These are phyloP conservation scores for Yamadazyma friedrichii DNA, from an alignment of 1,139 yeast genomes.

Conservation along the genomic window DNA sequence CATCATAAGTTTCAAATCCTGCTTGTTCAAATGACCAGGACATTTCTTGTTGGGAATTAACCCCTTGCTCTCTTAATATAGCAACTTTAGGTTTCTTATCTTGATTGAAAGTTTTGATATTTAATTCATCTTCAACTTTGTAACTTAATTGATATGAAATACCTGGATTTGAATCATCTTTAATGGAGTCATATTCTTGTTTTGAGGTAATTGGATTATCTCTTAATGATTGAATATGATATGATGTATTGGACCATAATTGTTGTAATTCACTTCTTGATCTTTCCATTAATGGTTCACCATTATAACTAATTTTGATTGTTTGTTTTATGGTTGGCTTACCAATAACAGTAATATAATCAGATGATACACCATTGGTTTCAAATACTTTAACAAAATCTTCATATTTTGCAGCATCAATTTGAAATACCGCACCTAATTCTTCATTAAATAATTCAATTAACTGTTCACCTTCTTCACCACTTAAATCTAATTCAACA, in stretches of 20 bases:
- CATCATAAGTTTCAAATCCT: conserved; percentile 90
- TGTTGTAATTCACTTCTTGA: conserved; percentile 75
- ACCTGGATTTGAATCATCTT: conserved; percentile 89
- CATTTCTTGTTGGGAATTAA: conserved; percentile 97
- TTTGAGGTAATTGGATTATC: conserved; percentile 91
- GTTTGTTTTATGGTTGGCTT: conserved; percentile 54
- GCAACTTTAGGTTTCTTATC: conserved; percentile 79
- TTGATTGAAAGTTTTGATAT: conserved; percentile 15
- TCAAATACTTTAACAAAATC: conserved; percentile 56
- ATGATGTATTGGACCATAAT: conserved; percentile 86
- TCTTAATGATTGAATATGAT: conserved; percentile 85
- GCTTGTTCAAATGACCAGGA: conserved; percentile 96
- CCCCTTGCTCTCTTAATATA: conserved; percentile 97
- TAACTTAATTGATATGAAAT: conserved; percentile 75
- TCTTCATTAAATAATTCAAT: conserved; percentile 86
- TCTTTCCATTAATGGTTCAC: conserved; percentile 44
- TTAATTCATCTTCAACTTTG: conserved; percentile 44
- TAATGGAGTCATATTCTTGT: conserved; percentile 74
- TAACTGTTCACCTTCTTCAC: conserved; percentile 39
- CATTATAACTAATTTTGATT: conserved; percentile 49
- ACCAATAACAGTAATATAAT: conserved; percentile 64
- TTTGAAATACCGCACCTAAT: conserved; percentile 95
- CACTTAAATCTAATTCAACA: conserved; percentile 40
- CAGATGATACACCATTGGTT: conserved; percentile 54
- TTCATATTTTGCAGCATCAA: conserved; percentile 50